Evolutionary conservation across 1,284 basidiomycete genomes (phyloP).

Genomic region (Papiliotrema fonsecae): DNA sequence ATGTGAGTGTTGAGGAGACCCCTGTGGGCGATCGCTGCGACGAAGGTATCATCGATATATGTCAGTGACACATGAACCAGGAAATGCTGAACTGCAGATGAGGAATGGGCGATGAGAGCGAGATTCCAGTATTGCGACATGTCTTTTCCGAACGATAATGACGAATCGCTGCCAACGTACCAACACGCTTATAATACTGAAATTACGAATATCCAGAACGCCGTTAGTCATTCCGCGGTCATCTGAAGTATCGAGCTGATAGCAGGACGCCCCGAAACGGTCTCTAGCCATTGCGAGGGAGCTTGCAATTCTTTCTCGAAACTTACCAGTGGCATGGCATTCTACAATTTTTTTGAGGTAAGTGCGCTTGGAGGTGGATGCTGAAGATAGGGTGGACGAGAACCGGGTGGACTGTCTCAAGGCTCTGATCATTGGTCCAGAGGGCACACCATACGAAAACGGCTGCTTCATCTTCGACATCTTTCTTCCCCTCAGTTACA

Average conservation of each 20-base stretch:
- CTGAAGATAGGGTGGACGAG: constrained; percentile 48
- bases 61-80: constrained; percentile 61
- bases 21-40: no score
- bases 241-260: constrained; percentile 61
- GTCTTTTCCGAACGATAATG: not conserved
- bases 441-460: constrained; percentile 76
- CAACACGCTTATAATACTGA: constrained; percentile 1
- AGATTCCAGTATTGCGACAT: constrained; percentile 82
- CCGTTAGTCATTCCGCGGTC: constrained; percentile 17
- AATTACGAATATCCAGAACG: constrained; percentile 17
- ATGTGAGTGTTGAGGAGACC: no score
- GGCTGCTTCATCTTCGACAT: constrained; percentile 69
- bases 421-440: constrained; percentile 77
- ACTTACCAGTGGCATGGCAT: constrained; percentile 80
- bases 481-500: constrained; percentile 59
- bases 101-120: constrained; percentile 71
- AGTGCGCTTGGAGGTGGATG: not conserved
- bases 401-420: constrained; percentile 85
- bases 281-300: constrained; percentile 86
- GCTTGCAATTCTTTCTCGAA: constrained; percentile 83
- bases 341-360: constrained; percentile 74
- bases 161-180: no score
- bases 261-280: constrained; percentile 71
- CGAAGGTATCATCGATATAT: constrained; percentile 34
- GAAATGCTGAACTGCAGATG: constrained; percentile 50